Evolutionary conservation across 805 yeast genomes (phyloP), one percentile per base, ranked within the genome.

Genomic region (Grigorovia transvaalensis): DNA sequence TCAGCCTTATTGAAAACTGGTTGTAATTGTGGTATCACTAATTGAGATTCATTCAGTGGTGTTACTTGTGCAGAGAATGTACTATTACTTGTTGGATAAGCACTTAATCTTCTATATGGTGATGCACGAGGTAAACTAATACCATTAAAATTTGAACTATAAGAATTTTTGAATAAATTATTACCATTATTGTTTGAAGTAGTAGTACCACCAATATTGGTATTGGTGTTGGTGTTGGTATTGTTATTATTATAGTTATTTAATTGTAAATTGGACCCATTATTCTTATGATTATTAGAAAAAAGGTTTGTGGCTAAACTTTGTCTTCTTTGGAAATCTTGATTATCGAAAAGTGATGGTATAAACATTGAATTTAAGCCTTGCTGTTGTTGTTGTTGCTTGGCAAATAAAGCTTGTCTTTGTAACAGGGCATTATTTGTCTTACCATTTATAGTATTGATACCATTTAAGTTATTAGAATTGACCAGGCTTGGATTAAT

Each of bases 1-100:
- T 85, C 88, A n/a, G 69, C 54, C 49, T 66, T 70, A 47, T 68
- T 64, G 40, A 63, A 63, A 17, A 82, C 66, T 51, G 67, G 72
- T 19, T 65, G 61, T 56, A 78, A 75, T 48, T 65, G 70, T 1
- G 91, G 91, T 0, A 78, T 72, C 50, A 58, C 66, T 35, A 57
- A 52, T 49, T 49, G 47, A 12, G 29, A 18, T 11, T 49, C 23
- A 13, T n/a, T 18, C 38, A 46, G 38, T 5, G 66, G 63, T 7
- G 67, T 59, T 17, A 61, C 71, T 45, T 70, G 59, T 33, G 56
- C 49, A 8, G 61, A 48, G n/a, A 55, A 50, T 2, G 54, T 17
- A 27, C 50, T 45, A n/a, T 33, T 55, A 42, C 59, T 52, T 15
- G 59, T 50, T 20, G 68, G 65, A 52, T 58, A 61, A 17, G 67